These are phyloP conservation scores for Vinca minor DNA, from an alignment of 257 asterid genomes.

Conservation along the genomic window DNA sequence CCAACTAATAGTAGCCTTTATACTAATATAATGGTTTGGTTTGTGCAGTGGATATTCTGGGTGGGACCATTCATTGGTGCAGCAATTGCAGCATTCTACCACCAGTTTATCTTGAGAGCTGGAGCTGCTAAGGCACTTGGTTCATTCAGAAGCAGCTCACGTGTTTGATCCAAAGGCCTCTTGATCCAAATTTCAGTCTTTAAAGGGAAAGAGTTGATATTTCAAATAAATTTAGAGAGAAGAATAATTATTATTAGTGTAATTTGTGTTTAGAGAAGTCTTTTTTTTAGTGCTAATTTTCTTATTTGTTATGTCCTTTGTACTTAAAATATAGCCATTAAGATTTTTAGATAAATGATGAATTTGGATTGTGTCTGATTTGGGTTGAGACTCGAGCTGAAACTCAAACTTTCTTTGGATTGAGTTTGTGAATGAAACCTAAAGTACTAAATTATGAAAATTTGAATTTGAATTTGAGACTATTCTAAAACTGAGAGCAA, in stretches of 20 bases:
- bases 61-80: slow-evolving; percentile 46
- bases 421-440: too few relatives aligned
- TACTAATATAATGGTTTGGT: background rate
- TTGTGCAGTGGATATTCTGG: slow-evolving; percentile 38
- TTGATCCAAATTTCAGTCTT: background rate
- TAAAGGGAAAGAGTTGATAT: background rate
- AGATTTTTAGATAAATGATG: too few relatives aligned
- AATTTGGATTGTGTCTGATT: too few relatives aligned
- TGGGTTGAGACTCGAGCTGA: too few relatives aligned
- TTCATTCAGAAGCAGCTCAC: slow-evolving; percentile 24
- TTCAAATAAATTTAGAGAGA: background rate
- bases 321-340: too few relatives aligned
- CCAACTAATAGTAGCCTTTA: too few relatives aligned
- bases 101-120: slow-evolving; percentile 32
- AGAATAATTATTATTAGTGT: background rate
- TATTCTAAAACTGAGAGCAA: too few relatives aligned
- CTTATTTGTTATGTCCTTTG: too few relatives aligned
- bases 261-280: slow-evolving; percentile 1
- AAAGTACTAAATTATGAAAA: too few relatives aligned
- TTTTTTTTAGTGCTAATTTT: background rate
- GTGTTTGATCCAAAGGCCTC: slow-evolving; percentile 9
- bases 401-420: too few relatives aligned
- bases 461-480: too few relatives aligned
- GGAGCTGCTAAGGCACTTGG: slow-evolving; percentile 30
- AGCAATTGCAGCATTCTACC: slow-evolving; percentile 35